Percentiles rank a stretch among this genome's conserved stretches.
These are phyloP conservation scores for Agrocybe pediades DNA, from an alignment of 768 basidiomycete genomes.

Conservation along the genomic window DNA sequence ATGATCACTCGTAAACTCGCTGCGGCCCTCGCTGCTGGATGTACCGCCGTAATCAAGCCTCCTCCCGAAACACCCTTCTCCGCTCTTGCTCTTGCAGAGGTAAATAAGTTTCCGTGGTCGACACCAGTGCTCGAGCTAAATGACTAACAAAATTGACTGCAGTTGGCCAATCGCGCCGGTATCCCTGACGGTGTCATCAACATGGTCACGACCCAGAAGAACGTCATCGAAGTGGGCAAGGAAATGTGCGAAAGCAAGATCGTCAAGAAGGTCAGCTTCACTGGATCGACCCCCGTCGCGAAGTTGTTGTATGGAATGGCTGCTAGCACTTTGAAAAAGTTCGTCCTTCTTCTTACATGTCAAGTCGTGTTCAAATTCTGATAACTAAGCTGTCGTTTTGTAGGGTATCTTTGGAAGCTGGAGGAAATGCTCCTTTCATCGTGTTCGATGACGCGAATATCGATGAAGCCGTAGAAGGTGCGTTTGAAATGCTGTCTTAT, in stretches of 20 bases:
- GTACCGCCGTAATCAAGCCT: constrained; percentile 93
- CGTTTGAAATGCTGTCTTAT: constrained; percentile 10
- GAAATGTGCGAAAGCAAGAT: constrained; percentile 90
- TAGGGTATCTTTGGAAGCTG: constrained; percentile 79
- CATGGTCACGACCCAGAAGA: constrained; percentile 84
- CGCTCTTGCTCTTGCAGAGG: constrained; percentile 88
- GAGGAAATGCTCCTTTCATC: constrained; percentile 95
- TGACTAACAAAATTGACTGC: not conserved
- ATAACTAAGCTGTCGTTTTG: constrained; percentile 4
- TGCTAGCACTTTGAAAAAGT: constrained; percentile 84
- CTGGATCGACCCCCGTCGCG: constrained; percentile 83
- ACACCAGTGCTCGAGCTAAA: not conserved
- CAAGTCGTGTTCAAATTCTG: not conserved
- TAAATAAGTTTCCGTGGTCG: constrained; percentile 26
- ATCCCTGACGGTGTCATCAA: constrained; percentile 95
- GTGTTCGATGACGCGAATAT: constrained; percentile 97
- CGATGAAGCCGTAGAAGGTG: constrained; percentile 87
- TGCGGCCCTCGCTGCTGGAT: constrained; percentile 93
- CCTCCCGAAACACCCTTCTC: constrained; percentile 95
- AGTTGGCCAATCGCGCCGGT: constrained; percentile 89
- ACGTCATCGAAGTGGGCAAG: constrained; percentile 85
- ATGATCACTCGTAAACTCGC: constrained; percentile 94
- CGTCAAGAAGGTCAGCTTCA: constrained; percentile 91
- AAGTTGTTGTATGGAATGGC: constrained; percentile 75
- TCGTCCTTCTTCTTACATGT: constrained; percentile 13